Percentiles rank a stretch among this genome's conserved stretches.
These are phyloP conservation scores for Sergeia podlipaevii DNA, from an alignment of 208 protist genomes.

Conservation along the genomic window DNA sequence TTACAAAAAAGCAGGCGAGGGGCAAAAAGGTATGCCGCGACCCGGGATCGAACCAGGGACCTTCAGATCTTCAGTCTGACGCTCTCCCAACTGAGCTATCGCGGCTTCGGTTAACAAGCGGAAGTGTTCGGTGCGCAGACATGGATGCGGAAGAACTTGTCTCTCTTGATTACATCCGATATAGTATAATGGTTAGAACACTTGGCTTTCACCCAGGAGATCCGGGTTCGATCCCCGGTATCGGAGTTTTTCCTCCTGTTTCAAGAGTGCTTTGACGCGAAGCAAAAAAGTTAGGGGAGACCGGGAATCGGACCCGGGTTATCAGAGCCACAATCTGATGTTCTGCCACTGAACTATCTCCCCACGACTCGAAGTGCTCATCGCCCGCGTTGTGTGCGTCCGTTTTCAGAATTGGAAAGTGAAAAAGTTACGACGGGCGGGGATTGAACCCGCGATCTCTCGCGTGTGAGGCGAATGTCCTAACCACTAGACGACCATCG, in stretches of 20 bases:
- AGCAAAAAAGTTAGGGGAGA: conserved; percentile 55
- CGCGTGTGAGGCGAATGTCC: conserved; percentile 94
- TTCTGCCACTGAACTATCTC: conserved; percentile 86
- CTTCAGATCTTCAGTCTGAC: conserved; percentile 77
- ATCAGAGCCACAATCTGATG: conserved; percentile 87
- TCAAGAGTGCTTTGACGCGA: not conserved
- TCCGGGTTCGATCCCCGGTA: conserved; percentile 6
- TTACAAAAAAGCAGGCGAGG: too few relatives aligned
- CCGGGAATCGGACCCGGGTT: conserved; percentile 86
- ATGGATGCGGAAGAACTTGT: too few relatives aligned
- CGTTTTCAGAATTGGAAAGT: too few relatives aligned
- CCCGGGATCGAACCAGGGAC: conserved; percentile 68
- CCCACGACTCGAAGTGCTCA: conserved; percentile 5
- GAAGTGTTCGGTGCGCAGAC: too few relatives aligned
- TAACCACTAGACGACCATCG: conserved; percentile 95
- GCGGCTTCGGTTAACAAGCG: too few relatives aligned
- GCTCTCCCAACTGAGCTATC: too few relatives aligned
- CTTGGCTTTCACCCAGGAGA: conserved; percentile 45
- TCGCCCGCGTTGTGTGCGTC: too few relatives aligned
- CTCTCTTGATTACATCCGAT: conserved; percentile 38
- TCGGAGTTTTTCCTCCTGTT: too few relatives aligned
- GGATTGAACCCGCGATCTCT: conserved; percentile 93
- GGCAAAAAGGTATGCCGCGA: conserved; percentile 33
- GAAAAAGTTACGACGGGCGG: conserved; percentile 76
- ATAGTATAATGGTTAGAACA: conserved; percentile 80